Conservation (phyloP, 148 eudicot genomes). For the Camellia sinensis region DNA sequence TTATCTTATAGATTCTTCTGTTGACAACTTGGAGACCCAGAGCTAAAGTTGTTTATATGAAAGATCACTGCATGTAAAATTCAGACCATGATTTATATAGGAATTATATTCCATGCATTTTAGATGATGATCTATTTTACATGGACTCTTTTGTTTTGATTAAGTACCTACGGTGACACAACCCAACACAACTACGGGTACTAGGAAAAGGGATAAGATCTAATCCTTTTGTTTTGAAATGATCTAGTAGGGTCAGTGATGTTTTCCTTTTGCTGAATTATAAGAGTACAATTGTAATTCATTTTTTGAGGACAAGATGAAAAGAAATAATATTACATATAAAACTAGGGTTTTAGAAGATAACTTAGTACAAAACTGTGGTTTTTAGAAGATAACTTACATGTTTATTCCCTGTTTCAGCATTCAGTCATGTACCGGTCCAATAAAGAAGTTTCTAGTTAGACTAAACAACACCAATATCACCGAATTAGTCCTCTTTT, state of each 20-base stretch:
- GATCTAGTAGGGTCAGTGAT: no score
- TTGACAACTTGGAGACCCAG: conserved; percentile 11
- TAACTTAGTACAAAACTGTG: no score
- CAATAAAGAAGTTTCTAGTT: conserved; percentile 26
- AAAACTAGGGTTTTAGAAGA: no score
- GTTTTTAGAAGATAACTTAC: conserved; percentile 8
- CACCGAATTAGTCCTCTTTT: no score
- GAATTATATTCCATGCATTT: neutral
- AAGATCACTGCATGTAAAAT: conserved; percentile 22
- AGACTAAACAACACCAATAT: neutral
- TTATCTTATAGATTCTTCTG: neutral
- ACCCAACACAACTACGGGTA: no score
- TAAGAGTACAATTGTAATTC: no score
- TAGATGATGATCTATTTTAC: neutral
- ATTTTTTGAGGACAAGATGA: no score
- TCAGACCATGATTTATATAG: neutral
- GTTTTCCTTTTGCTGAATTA: neutral
- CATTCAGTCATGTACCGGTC: conserved; percentile 26
- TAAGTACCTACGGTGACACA: no score
- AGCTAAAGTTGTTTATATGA: conserved; percentile 24
- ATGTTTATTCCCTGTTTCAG: conserved; percentile 9
- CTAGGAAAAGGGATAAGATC: no score
- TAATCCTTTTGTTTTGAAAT: no score
- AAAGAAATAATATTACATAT: no score
- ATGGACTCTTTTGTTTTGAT: no score